Base-by-base conservation (phyloP, 108 stramenopile genomes). In the Cylindrotheca fusiformis region DNA sequence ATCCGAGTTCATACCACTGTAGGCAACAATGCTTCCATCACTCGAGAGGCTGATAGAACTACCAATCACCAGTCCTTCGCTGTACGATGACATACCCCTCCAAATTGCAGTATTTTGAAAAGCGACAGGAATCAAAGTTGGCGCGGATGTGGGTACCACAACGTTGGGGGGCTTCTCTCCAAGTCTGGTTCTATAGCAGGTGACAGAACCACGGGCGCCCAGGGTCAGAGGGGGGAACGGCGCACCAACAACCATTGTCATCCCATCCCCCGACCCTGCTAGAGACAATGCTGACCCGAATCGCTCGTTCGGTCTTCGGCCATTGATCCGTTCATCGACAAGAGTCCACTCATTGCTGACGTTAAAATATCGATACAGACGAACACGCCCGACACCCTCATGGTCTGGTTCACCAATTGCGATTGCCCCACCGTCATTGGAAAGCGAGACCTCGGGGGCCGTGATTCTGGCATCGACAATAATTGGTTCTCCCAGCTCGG, bases 1-100 rank as follows among this genome's bases (percentile, higher is more conserved):
- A 17, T 71, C 77, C 44, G 61, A 71, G 23, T 47, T 44, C 27
- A 30, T 28, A 4, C 74, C 71, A 27, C 21, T 41, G 36, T 41
- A 41, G 6, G 36, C 36, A 41, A 41, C 6, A 6, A 14, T 10
- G 10, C 14, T 41, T 6, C 36, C 36, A 14, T 41, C 36, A 10
- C 36, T 41, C 14, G 36, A 41, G 14, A 41, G 36, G 6, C 10
- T 14, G 6, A 41, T 6, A 10, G 36, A 41, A 14, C 10, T 41
- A 41, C 36, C 36, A 41, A 41, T 41, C 10, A 14, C 36, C 36
- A 10, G 10, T 41, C 36, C 36, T 41, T 41, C 36, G 10, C 36
- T 41, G 6, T 41, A 6, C 6, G 36, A 14, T 41, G 14, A 14
- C 6, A 6, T 41, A 41, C 36, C 36, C 14, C 36, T 41, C 14